Percentiles rank a stretch among this genome's conserved stretches.
phyloP scores from a whole-genome alignment of 2,329 filamentous ascomycete species.

The Neocucurbitaria cava region DNA sequence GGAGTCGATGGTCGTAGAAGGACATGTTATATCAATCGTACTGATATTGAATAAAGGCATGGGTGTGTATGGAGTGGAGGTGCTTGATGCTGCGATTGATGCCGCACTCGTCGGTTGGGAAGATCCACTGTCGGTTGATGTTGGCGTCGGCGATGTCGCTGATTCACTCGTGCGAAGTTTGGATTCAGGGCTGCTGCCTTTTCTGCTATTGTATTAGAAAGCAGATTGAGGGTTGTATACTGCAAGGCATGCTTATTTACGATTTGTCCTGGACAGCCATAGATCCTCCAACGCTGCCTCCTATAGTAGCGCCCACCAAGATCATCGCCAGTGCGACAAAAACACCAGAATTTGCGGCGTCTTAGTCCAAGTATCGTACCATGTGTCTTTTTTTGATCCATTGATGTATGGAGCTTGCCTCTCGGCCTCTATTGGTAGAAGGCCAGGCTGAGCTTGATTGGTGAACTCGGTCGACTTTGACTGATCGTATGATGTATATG shows the following conservation, averaged over 20 bases:
- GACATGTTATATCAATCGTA: constrained; percentile 7
- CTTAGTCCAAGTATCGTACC: neutral
- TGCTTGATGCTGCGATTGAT: neutral
- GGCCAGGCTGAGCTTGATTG: neutral
- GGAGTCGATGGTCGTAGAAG: constrained; percentile 1
- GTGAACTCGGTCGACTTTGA: neutral
- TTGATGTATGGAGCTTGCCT: neutral
- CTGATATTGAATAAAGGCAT: neutral
- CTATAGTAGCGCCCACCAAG: neutral
- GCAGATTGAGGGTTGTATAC: neutral
- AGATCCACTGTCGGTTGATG: neutral
- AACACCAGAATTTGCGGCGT: neutral
- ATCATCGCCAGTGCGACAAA: neutral
- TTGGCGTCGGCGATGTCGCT: neutral
- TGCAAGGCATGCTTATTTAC: neutral
- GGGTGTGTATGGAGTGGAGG: neutral
- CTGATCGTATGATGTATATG: neutral
- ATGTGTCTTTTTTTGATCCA: neutral
- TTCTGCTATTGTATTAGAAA: neutral
- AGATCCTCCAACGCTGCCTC: neutral
- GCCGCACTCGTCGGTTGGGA: neutral
- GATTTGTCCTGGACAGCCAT: neutral
- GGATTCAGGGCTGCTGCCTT: neutral
- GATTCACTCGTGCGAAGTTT: neutral
- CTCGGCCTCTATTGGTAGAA: neutral